Evolutionary conservation across 1,284 basidiomycete species (phyloP).

Genomic region (Ustilago shanxiensis): DNA sequence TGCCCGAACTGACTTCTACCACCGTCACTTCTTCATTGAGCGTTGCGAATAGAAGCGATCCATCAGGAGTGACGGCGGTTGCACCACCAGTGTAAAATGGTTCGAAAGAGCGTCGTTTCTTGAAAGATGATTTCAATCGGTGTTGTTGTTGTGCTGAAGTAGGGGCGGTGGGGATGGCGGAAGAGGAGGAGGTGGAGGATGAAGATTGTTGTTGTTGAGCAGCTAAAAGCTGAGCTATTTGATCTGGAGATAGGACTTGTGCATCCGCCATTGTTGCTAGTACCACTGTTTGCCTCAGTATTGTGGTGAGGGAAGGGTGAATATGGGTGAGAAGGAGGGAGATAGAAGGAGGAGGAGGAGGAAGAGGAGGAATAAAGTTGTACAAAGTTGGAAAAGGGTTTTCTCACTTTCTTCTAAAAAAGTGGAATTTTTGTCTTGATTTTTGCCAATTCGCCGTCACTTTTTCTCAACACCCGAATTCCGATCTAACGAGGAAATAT

Average conservation of each 20-base stretch:
- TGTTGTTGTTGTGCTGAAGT: slow-evolving; percentile 1
- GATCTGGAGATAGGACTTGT: slow-evolving; percentile 42
- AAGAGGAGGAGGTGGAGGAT: slow-evolving; percentile 29
- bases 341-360: too few species aligned
- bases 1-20: slow-evolving; percentile 82
- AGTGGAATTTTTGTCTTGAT: slow-evolving; percentile 6
- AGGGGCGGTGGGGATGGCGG: slow-evolving; percentile 17
- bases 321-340: too few species aligned
- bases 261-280: slow-evolving; percentile 46
- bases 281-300: not conserved
- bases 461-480: slow-evolving; percentile 10
- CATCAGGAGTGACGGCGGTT: slow-evolving; percentile 84
- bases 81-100: slow-evolving; percentile 69
- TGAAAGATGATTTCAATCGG: slow-evolving; percentile 55
- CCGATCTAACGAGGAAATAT: slow-evolving; percentile 3
- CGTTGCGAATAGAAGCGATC: slow-evolving; percentile 83
- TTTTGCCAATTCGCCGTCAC: slow-evolving; percentile 1
- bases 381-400: not conserved
- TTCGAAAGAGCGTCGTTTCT: slow-evolving; percentile 49
- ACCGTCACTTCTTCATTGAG: slow-evolving; percentile 86
- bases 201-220: slow-evolving; percentile 38
- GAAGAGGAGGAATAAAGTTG: not conserved
- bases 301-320: not conserved
- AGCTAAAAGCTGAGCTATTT: slow-evolving; percentile 39
- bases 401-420: slow-evolving; percentile 7